Base-by-base conservation (phyloP, 371 early-diverging fungal genomes). In the Apophysomyces trapeziformis region DNA sequence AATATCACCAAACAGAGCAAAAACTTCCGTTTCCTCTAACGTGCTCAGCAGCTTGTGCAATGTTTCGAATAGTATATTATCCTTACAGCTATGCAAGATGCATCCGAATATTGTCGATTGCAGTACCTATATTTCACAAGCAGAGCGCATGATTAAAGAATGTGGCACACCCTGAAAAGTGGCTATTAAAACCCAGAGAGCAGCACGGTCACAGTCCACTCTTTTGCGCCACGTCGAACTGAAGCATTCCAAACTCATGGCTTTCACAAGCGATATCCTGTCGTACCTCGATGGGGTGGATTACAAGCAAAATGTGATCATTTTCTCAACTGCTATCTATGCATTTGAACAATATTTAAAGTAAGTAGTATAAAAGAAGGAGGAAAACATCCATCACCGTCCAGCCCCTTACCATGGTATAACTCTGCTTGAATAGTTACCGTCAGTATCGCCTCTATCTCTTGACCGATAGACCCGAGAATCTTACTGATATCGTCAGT, bases 221-320 rank as follows among this genome's bases (percentile, higher is more conserved):
- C 32, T 26, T 26, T 26, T 26, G 3, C 32, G 32, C 32, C 32
- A 26, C 32, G 32, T 26, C 32, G 32, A 26, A 26, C 32, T 26
- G 32, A 26, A 2, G 32, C 32, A 26, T 26, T 26, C 2, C 32
- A 26, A 26, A 26, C 21, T 50, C 54, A 50, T 50, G 54, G 54
- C 54, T 21, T 9, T 50, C 9, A n/a, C 54, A 50, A 38, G 54
- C 16, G 54, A 67, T 37, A 38, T 58, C 16, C 61, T 64, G 38
- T 56, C 69, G 44, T 64, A 69, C 58, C 63, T 80, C 43, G 74
- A 80, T 56, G 65, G 58, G 21, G 57, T 82, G 44, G 69, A 77
- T 6, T 94, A 92, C 84, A 96, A 96, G 81, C 79, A 87, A 47
- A 85, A 84, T 69, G 92, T 94, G 12, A 71, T 94, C 43, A 79